Evolutionary conservation across 306 rosid species (phyloP).

Genomic region (Castanospermum australe): DNA sequence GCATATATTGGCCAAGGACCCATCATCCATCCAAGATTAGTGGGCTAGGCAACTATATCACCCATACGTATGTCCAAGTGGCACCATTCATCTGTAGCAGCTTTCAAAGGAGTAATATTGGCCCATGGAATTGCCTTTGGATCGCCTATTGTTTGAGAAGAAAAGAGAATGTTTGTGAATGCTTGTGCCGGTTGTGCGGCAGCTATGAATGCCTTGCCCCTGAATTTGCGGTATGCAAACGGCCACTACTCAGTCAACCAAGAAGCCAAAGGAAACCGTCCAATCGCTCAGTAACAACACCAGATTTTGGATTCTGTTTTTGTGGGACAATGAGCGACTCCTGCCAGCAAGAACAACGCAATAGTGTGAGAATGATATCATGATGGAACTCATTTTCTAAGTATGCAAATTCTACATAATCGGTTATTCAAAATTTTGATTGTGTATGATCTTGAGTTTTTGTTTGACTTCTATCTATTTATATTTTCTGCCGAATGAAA

Average conservation of each 20-base stretch:
- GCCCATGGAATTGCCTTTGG: slow-evolving; percentile 99
- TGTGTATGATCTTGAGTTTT: background rate
- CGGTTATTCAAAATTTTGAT: background rate
- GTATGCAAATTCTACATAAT: background rate
- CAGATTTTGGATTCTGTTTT: too few species aligned
- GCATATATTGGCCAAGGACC: slow-evolving; percentile 98
- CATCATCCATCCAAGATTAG: slow-evolving; percentile 99
- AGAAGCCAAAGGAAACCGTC: too few species aligned
- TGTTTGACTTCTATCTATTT: background rate
- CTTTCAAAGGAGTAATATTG: slow-evolving; percentile 76
- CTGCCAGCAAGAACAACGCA: too few species aligned
- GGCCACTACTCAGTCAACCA: too few species aligned
- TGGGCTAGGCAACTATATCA: slow-evolving; percentile 89
- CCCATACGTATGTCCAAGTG: slow-evolving; percentile 80
- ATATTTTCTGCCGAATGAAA: background rate
- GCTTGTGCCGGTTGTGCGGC: slow-evolving; percentile 67
- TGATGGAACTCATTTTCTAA: background rate
- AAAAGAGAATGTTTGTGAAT: slow-evolving; percentile 77
- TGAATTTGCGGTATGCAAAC: too few species aligned
- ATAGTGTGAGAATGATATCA: too few species aligned
- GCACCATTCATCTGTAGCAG: slow-evolving; percentile 98
- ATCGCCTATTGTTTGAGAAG: slow-evolving; percentile 98
- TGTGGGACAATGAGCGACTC: too few species aligned
- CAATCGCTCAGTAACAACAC: too few species aligned
- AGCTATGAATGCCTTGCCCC: slow-evolving; percentile 75